These are phyloP conservation scores for Xylariaceae sp. DNA, from an alignment of 2,329 filamentous ascomycete genomes.

Conservation along the genomic window DNA sequence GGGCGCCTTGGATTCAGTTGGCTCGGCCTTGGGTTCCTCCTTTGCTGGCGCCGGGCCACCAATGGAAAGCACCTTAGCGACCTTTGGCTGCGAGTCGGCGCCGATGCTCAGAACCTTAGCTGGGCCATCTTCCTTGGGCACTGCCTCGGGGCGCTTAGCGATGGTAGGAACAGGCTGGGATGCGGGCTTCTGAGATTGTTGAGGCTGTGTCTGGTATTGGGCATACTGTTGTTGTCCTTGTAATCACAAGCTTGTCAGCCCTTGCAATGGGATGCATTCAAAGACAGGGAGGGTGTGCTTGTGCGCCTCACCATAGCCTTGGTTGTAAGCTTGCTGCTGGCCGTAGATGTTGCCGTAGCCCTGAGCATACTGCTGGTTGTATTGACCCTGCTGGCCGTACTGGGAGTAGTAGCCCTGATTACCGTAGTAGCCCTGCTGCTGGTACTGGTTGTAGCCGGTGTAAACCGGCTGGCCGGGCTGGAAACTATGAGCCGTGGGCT, in stretches of 20 bases:
- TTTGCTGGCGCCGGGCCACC: conserved; percentile 54
- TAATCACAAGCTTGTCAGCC: conserved; percentile 5
- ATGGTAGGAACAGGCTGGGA: conserved; percentile 48
- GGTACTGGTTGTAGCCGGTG: conserved; percentile 54
- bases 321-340: conserved; percentile 39
- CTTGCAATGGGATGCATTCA: neutral
- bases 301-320: conserved; percentile 36
- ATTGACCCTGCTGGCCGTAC: conserved; percentile 37
- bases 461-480: conserved; percentile 66
- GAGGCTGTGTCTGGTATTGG: conserved; percentile 47
- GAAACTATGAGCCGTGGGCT: conserved; percentile 65
- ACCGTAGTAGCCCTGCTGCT: conserved; percentile 39
- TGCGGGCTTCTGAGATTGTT: conserved; percentile 41
- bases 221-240: conserved; percentile 48
- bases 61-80: conserved; percentile 72
- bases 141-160: conserved; percentile 55
- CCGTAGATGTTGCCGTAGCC: conserved; percentile 49
- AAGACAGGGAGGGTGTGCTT: neutral
- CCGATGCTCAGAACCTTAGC: conserved; percentile 61
- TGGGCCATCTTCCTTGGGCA: conserved; percentile 46
- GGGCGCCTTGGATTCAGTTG: conserved; percentile 32
- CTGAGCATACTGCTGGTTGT: conserved; percentile 46
- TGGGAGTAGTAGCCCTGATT: conserved; percentile 47
- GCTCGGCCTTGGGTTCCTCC: conserved; percentile 43
- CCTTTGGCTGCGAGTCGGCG: conserved; percentile 48